Percentiles rank a stretch among this genome's conserved stretches.
Evolutionary conservation across 2,329 filamentous ascomycete genomes (phyloP).

Genomic region (Fusarium begoniae): DNA sequence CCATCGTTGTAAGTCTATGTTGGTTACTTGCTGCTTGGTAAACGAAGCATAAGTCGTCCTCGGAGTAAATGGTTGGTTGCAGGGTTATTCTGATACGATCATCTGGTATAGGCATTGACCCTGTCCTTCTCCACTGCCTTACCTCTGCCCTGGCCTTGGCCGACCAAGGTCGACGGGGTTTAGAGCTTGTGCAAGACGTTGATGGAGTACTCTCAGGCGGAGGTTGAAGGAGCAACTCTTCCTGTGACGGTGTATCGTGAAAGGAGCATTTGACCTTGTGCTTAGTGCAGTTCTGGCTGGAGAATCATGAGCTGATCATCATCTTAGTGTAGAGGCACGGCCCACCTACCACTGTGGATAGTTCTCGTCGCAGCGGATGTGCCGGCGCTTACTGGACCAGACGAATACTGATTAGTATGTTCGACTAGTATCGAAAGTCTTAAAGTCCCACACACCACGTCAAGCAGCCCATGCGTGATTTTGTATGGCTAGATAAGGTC

Average conservation of each 20-base stretch:
- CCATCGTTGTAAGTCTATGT: slow-evolving; percentile 21
- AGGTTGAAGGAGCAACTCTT: neutral
- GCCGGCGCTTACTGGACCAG: slow-evolving; percentile 19
- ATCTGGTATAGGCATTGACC: slow-evolving; percentile 25
- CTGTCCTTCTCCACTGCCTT: slow-evolving; percentile 28
- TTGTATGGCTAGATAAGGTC: slow-evolving; percentile 15
- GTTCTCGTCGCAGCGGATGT: slow-evolving; percentile 22
- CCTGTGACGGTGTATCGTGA: slow-evolving; percentile 11
- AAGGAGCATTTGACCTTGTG: slow-evolving; percentile 29
- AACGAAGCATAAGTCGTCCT: slow-evolving; percentile 24
- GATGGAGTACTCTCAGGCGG: neutral
- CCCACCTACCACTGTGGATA: slow-evolving; percentile 24
- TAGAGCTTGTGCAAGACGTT: neutral
- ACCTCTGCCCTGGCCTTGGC: slow-evolving; percentile 28
- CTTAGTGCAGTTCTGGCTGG: slow-evolving; percentile 27
- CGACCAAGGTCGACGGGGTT: slow-evolving; percentile 15
- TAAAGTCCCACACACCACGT: slow-evolving; percentile 17
- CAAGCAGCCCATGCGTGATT: slow-evolving; percentile 26
- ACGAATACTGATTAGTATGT: slow-evolving; percentile 6
- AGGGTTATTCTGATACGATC: slow-evolving; percentile 6
- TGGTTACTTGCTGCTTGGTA: slow-evolving; percentile 25
- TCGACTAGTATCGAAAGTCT: neutral
- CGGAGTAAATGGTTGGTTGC: slow-evolving; percentile 23
- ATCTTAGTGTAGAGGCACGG: neutral
- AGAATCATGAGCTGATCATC: neutral